Evolutionary conservation across 768 basidiomycete genomes (phyloP), one percentile per base, ranked within the genome.

Genomic region (Kwoniella mangroviensis): DNA sequence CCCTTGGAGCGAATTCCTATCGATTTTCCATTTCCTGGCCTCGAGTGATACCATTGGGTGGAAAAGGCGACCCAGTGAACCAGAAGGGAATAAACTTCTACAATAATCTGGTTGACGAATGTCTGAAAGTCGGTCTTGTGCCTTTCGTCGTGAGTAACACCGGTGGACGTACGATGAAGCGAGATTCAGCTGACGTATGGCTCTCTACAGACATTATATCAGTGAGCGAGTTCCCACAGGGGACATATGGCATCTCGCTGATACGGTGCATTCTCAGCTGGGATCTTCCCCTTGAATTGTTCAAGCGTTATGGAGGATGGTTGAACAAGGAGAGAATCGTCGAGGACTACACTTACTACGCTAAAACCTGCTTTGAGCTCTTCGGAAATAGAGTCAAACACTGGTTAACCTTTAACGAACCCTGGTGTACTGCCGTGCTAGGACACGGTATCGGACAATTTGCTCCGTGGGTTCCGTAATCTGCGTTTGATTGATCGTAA

Each of bases 401-500:
- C 80, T 91, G 90, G 91, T 67, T 91, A 59, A 91, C 90, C 2
- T 85, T 91, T 82, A 91, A 92, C 80, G 90, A 92, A 84, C 90
- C 90, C 0, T 79, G 75, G 75, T 74, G 73, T 59, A 58, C 69
- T 21, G 60, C 71, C 9, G 73, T 90, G 88, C 89, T 90, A 58
- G 90, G 91, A n/a, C 89, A 91, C 75, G 88, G 89, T 15, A 85
- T 87, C 56, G 90, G 90, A 56, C 86, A 89, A 15, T 91, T 91
- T 72, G 90, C 76, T 17, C 75, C 74, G 70, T 75, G 55, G 65
- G 72, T 73, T 15, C 19, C 40, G 43, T 21, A 21, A 19, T 51
- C 11, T 54, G 12, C 57, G 28, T 40, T n/a, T 54, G 4, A 57
- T 22, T 6, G 56, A 63, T 54, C 52, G 21, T 26, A 4, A 19